A percentile compares a stretch with the other conserved stretches of the same genome.
These are phyloP conservation scores for Melastoma candidum DNA, from an alignment of 441 rosid genomes.

Conservation along the genomic window DNA sequence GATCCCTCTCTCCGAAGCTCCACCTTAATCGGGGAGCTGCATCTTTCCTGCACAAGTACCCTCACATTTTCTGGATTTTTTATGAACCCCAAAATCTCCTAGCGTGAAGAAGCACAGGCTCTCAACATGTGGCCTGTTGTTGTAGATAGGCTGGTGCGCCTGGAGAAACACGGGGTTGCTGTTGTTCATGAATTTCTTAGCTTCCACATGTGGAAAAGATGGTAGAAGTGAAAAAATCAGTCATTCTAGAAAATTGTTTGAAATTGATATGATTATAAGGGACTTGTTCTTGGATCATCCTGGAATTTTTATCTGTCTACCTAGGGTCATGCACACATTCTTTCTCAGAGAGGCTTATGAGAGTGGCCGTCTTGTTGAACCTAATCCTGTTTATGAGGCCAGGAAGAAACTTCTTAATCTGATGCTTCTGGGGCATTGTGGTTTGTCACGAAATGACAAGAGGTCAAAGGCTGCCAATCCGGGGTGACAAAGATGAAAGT, in stretches of 20 bases:
- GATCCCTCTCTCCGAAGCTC: conserved; percentile 68
- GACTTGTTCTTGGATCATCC: conserved; percentile 87
- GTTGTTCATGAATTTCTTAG: conserved; percentile 67
- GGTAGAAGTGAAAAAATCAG: conserved; percentile 88
- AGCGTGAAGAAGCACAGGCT: conserved; percentile 49
- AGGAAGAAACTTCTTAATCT: conserved; percentile 82
- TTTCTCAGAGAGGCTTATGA: conserved; percentile 82
- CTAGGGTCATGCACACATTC: conserved; percentile 65
- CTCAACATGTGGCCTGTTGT: conserved; percentile 33
- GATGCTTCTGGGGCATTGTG: conserved; percentile 60
- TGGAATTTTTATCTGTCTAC: conserved; percentile 72
- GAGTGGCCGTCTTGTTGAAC: conserved; percentile 48
- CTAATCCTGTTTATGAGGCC: conserved; percentile 53
- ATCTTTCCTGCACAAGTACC: conserved; percentile 59
- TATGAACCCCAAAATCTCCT: conserved; percentile 40
- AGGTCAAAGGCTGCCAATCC: conserved; percentile 14
- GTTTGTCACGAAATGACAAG: conserved; percentile 19
- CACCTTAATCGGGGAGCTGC: conserved; percentile 75
- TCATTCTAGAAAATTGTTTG: conserved; percentile 67
- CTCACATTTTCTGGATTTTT: conserved; percentile 61
- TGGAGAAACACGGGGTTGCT: conserved; percentile 74
- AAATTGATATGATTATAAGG: conserved; percentile 64
- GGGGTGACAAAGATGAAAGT: too few species aligned
- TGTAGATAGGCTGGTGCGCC: conserved; percentile 47
- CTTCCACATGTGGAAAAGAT: conserved; percentile 68